A percentile compares a stretch with the other conserved stretches of the same genome.
Evolutionary conservation across 2,329 filamentous ascomycete genomes (phyloP).

Genomic region (Pseudogymnoascus sp.): DNA sequence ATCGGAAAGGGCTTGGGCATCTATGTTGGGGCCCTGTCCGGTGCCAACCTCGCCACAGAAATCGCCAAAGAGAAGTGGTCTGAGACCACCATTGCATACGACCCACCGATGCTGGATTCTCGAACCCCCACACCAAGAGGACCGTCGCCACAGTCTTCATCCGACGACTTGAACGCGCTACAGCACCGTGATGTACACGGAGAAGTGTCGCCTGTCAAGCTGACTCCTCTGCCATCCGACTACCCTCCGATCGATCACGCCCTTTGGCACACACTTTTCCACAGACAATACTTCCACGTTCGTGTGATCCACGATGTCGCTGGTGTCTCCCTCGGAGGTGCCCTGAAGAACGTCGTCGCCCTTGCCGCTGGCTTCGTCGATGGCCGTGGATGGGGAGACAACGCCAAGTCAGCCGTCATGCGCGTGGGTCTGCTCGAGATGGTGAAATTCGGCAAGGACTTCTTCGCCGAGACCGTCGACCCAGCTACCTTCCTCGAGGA

Average conservation of each 20-base stretch:
- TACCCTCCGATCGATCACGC: constrained; percentile 83
- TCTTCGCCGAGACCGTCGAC: constrained; percentile 77
- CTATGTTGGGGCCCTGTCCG: constrained; percentile 91
- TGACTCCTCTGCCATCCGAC: constrained; percentile 69
- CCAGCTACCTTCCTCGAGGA: constrained; percentile 93
- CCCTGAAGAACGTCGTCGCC: constrained; percentile 94
- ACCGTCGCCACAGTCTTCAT: constrained; percentile 42
- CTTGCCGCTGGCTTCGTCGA: constrained; percentile 92
- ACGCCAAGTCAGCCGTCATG: constrained; percentile 98
- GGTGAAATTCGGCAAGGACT: constrained; percentile 90
- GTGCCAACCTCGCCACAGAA: constrained; percentile 92
- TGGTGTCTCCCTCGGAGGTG: constrained; percentile 87
- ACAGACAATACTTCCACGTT: constrained; percentile 95
- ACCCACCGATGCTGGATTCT: constrained; percentile 83
- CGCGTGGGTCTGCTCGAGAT: constrained; percentile 92
- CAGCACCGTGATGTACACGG: constrained; percentile 65
- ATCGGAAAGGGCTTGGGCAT: constrained; percentile 88
- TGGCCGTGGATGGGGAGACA: constrained; percentile 94
- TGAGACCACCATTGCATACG: constrained; percentile 94
- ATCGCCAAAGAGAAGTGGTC: constrained; percentile 95
- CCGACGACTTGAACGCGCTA: constrained; percentile 44
- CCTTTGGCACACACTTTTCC: constrained; percentile 79
- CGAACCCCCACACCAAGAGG: constrained; percentile 58
- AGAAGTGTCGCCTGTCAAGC: constrained; percentile 57
- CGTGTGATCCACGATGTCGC: constrained; percentile 92